Conservation (phyloP, 176 grass and related monocot species). For the Oryza longistaminata region DNA sequence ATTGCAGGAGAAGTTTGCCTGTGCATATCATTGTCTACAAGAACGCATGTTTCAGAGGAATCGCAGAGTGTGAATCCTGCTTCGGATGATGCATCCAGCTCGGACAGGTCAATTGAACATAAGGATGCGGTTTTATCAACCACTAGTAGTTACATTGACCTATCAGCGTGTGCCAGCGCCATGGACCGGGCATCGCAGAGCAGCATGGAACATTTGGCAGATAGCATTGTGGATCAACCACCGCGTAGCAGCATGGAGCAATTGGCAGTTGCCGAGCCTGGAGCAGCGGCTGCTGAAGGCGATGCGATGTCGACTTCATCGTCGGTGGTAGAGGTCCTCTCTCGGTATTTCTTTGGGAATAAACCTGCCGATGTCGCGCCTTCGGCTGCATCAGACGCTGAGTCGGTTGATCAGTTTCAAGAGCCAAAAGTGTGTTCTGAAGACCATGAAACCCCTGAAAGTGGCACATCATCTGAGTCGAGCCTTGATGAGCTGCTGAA, state of each 20-base stretch:
- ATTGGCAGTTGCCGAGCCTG: slow-evolving; percentile 5
- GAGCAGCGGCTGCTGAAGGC: neutral
- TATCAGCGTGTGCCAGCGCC: slow-evolving; percentile 30
- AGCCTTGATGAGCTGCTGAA: slow-evolving; percentile 81
- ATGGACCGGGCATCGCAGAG: slow-evolving; percentile 16
- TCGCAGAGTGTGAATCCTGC: slow-evolving; percentile 4
- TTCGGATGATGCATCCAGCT: slow-evolving; percentile 79
- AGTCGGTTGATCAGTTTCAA: slow-evolving; percentile 40
- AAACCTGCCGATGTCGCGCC: neutral
- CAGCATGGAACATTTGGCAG: slow-evolving; percentile 20
- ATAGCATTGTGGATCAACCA: slow-evolving; percentile 24
- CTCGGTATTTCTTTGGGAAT: slow-evolving; percentile 55
- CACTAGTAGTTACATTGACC: slow-evolving; percentile 42
- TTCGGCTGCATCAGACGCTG: slow-evolving; percentile 30
- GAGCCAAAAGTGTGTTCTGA: slow-evolving; percentile 42
- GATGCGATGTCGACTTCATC: slow-evolving; percentile 39
- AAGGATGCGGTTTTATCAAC: slow-evolving; percentile 39
- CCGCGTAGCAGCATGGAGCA: slow-evolving; percentile 30
- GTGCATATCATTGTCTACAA: slow-evolving; percentile 59
- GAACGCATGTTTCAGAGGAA: slow-evolving; percentile 40
- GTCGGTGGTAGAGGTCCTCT: slow-evolving; percentile 54
- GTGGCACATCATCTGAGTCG: slow-evolving; percentile 26
- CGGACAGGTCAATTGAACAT: slow-evolving; percentile 66
- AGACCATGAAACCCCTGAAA: slow-evolving; percentile 36
- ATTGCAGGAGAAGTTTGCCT: slow-evolving; percentile 81